A percentile compares a stretch with the other conserved stretches of the same genome.
These are phyloP conservation scores for Aschersonia sp. DNA, from an alignment of 2,329 filamentous ascomycete genomes.

Conservation along the genomic window DNA sequence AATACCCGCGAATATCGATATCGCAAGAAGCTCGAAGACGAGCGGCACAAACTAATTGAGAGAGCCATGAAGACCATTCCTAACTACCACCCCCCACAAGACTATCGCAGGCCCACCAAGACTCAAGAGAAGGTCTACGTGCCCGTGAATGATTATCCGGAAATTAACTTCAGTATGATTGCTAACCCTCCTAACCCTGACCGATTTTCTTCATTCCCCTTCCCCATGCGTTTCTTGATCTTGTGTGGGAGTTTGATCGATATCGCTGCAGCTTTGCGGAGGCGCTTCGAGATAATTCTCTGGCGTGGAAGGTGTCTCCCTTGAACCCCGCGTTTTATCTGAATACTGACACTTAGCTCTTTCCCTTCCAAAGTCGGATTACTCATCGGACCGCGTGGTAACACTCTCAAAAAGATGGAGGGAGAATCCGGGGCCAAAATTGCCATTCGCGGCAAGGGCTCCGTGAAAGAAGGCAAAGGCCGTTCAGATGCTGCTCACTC, in stretches of 20 bases:
- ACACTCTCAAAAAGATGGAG: slow-evolving; percentile 99
- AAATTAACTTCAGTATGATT: slow-evolving; percentile 99
- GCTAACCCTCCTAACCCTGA: slow-evolving; percentile 89
- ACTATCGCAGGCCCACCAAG: slow-evolving; percentile 97
- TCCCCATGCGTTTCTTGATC: slow-evolving; percentile 11
- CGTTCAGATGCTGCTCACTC: slow-evolving; percentile 97
- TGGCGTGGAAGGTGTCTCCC: slow-evolving; percentile 13
- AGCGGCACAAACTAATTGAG: slow-evolving; percentile 96
- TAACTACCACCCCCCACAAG: slow-evolving; percentile 96
- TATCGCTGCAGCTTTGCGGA: slow-evolving; percentile 16
- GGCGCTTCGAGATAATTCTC: slow-evolving; percentile 18
- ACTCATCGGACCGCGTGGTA: slow-evolving; percentile 99
- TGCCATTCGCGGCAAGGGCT: slow-evolving; percentile 97
- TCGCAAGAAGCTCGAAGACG: slow-evolving; percentile 93
- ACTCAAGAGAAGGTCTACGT: slow-evolving; percentile 99
- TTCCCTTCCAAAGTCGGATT: slow-evolving; percentile 88
- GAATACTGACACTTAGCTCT: slow-evolving; percentile 82
- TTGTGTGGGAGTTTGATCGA: slow-evolving; percentile 28
- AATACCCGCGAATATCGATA: slow-evolving; percentile 98
- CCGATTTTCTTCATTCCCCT: slow-evolving; percentile 20
- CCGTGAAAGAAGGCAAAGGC: slow-evolving; percentile 98
- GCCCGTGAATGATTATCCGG: slow-evolving; percentile 99
- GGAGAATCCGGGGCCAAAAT: slow-evolving; percentile 95
- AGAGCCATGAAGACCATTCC: slow-evolving; percentile 99
- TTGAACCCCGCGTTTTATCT: slow-evolving; percentile 7